Evolutionary conservation across 495 filamentous ascomycete species (phyloP).

Genomic region (Pseudevernia furfuracea): DNA sequence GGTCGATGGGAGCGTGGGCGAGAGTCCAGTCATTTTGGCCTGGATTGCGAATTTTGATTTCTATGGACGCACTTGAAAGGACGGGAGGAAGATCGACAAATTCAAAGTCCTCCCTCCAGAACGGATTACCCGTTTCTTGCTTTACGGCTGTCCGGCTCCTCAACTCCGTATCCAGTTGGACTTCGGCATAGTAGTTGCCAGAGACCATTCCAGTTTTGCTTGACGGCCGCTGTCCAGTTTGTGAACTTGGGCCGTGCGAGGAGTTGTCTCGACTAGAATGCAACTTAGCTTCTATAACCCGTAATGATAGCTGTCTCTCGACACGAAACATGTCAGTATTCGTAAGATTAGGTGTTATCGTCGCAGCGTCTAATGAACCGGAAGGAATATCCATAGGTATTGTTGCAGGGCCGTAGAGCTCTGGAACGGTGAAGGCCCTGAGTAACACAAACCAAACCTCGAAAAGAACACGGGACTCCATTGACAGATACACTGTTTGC

Average conservation of each 20-base stretch:
- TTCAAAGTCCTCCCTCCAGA: conserved; percentile 90
- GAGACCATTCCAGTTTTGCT: conserved; percentile 19
- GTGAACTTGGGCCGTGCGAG: conserved; percentile 18
- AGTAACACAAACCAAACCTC: conserved; percentile 97
- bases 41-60: conserved; percentile 61
- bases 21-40: conserved; percentile 48
- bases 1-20: conserved; percentile 40
- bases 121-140: conserved; percentile 71
- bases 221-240: conserved; percentile 18
- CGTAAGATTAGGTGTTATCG: conserved; percentile 27
- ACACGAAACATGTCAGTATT: conserved; percentile 57
- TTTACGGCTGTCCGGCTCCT: conserved; percentile 79
- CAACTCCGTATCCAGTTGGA: conserved; percentile 85
- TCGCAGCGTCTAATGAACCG: conserved; percentile 21
- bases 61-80: conserved; percentile 69
- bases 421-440: conserved; percentile 86
- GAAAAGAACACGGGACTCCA: conserved; percentile 82
- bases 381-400: conserved; percentile 20
- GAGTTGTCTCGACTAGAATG: conserved; percentile 21
- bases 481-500: conserved; percentile 70
- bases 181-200: conserved; percentile 69
- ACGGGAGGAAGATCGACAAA: conserved; percentile 78
- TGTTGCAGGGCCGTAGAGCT: conserved; percentile 66
- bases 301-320: conserved; percentile 51
- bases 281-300: conserved; percentile 56